phyloP scores from a whole-genome alignment of 495 filamentous ascomycete genomes.

The Letharia lupina region DNA sequence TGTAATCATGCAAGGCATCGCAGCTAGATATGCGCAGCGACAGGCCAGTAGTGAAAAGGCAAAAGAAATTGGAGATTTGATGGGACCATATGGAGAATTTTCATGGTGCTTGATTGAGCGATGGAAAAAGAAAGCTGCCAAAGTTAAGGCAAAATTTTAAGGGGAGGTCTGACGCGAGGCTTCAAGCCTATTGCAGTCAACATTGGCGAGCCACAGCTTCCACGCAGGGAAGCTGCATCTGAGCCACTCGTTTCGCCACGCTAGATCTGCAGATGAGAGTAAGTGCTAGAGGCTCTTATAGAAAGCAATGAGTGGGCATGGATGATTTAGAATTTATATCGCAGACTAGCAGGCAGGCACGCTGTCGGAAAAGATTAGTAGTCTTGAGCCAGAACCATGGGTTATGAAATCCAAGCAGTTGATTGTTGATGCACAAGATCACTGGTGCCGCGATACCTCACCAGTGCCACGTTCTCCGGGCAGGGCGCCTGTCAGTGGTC shows the following conservation, averaged over 20 bases:
- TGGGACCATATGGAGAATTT: constrained; percentile 59
- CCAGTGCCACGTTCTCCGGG: not conserved
- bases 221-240: constrained; percentile 7
- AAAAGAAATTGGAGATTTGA: constrained; percentile 55
- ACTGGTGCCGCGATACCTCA: not conserved
- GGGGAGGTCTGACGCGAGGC: constrained; percentile 2
- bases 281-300: constrained; percentile 13
- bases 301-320: constrained; percentile 6
- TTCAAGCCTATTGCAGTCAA: constrained; percentile 10
- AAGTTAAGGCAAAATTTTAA: constrained; percentile 45
- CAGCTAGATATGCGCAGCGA: constrained; percentile 68
- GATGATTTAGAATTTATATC: constrained; percentile 1
- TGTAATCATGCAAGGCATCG: constrained; percentile 91
- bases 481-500: not conserved
- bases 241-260: constrained; percentile 10
- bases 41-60: constrained; percentile 89
- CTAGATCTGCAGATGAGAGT: constrained; percentile 10
- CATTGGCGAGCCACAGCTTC: constrained; percentile 15
- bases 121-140: constrained; percentile 33
- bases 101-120: constrained; percentile 62
- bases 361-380: not conserved
- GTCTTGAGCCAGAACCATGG: not conserved
- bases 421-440: not conserved
- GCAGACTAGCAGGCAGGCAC: not conserved
- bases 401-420: not conserved